Percentiles rank a stretch among this genome's conserved stretches.
Evolutionary conservation across 306 rosid genomes (phyloP).

Genomic region (Prunus mume): DNA sequence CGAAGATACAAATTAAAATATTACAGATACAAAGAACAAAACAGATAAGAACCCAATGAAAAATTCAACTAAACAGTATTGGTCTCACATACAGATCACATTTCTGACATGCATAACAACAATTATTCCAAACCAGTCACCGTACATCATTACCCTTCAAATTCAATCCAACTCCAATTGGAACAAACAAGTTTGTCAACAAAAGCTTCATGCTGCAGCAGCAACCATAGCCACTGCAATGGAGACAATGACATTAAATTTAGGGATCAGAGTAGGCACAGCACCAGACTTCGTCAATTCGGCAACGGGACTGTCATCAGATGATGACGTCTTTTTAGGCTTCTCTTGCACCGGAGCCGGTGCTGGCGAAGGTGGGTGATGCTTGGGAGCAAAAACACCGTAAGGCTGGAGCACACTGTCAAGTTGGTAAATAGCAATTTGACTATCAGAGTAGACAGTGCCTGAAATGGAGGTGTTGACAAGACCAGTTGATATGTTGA

Average conservation of each 20-base stretch:
- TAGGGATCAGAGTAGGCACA: background rate
- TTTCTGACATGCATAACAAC: no score
- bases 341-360: conserved; percentile 32
- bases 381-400: conserved; percentile 50
- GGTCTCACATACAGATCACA: no score
- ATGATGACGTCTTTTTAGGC: conserved; percentile 25
- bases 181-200: no score
- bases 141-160: no score
- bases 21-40: no score
- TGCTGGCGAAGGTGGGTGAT: conserved; percentile 37
- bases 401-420: conserved; percentile 66
- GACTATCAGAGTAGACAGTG: conserved; percentile 48
- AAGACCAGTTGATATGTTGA: conserved; percentile 60
- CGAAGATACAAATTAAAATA: no score
- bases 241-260: conserved; percentile 16
- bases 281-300: conserved; percentile 34
- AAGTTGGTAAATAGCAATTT: conserved; percentile 50
- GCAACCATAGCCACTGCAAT: conserved; percentile 22
- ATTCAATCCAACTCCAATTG: no score
- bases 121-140: no score
- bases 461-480: conserved; percentile 62
- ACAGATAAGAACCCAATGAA: no score
- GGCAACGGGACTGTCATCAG: background rate
- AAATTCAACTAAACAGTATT: no score
- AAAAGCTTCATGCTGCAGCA: background rate